These are phyloP conservation scores for Cytospora piceicola DNA, from an alignment of 2,329 filamentous ascomycete genomes.

Conservation along the genomic window DNA sequence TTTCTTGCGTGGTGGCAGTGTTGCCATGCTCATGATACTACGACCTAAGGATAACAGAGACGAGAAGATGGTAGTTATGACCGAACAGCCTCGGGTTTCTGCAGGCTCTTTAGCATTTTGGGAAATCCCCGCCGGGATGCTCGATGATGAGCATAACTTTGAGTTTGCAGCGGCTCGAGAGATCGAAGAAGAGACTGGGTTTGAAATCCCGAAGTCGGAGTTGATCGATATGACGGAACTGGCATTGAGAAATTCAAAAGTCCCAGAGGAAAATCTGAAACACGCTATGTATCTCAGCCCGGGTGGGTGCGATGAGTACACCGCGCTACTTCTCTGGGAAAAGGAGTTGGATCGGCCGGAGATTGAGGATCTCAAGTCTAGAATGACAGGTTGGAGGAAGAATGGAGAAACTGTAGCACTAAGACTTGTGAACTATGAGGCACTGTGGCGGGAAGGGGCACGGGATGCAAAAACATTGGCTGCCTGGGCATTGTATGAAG, in stretches of 20 bases:
- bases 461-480: constrained; percentile 62
- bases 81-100: constrained; percentile 61
- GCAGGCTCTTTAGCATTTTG: constrained; percentile 59
- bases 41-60: constrained; percentile 53
- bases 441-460: constrained; percentile 61
- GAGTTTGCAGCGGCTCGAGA: constrained; percentile 61
- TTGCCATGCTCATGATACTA: constrained; percentile 62
- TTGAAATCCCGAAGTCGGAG: constrained; percentile 53
- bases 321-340: constrained; percentile 62
- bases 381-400: constrained; percentile 59
- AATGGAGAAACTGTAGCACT: constrained; percentile 65
- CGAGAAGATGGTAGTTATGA: constrained; percentile 61
- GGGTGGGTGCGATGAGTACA: constrained; percentile 63
- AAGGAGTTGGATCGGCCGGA: constrained; percentile 52
- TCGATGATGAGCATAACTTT: constrained; percentile 58
- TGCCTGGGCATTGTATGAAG: constrained; percentile 53
- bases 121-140: constrained; percentile 66
- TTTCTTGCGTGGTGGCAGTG: constrained; percentile 63
- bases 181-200: constrained; percentile 62
- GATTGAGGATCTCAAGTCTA: constrained; percentile 59
- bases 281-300: constrained; percentile 60
- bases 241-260: constrained; percentile 39
- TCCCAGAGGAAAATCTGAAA: constrained; percentile 43
- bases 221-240: constrained; percentile 58
- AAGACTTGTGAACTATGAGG: constrained; percentile 58